phyloP scores from a whole-genome alignment of 257 asterid species.

The Thymus quinquecostatus region DNA sequence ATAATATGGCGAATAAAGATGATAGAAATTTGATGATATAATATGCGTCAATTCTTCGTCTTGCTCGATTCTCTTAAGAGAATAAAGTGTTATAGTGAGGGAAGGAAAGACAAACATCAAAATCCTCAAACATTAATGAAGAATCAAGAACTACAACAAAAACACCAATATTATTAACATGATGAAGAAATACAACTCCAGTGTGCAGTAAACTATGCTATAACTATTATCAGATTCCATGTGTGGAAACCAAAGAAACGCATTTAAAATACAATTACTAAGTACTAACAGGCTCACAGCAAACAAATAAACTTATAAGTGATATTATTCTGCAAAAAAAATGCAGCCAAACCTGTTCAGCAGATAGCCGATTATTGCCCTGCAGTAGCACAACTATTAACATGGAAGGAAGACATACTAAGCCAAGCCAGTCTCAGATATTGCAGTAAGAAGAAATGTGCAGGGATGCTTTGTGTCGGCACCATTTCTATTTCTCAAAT shows the following conservation, averaged over 20 bases:
- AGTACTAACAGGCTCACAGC: no score
- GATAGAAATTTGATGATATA: not conserved
- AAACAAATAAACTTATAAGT: not conserved
- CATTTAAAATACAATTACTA: no score
- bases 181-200: no score
- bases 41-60: constrained; percentile 54
- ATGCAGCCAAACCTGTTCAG: constrained; percentile 65
- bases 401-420: constrained; percentile 98
- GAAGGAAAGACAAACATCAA: not conserved
- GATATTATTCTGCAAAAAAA: constrained; percentile 12
- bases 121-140: no score
- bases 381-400: constrained; percentile 90
- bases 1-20: no score
- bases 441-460: constrained; percentile 77
- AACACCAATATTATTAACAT: no score
- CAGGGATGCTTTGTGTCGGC: constrained; percentile 59
- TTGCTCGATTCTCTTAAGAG: constrained; percentile 84
- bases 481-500: constrained; percentile 45
- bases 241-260: no score
- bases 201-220: no score
- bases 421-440: constrained; percentile 94
- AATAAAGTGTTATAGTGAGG: no score
- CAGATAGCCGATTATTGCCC: constrained; percentile 81
- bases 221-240: no score
- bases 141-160: no score